phyloP scores from a whole-genome alignment of 495 filamentous ascomycete genomes.

The Friedmanniomyces simplex region DNA sequence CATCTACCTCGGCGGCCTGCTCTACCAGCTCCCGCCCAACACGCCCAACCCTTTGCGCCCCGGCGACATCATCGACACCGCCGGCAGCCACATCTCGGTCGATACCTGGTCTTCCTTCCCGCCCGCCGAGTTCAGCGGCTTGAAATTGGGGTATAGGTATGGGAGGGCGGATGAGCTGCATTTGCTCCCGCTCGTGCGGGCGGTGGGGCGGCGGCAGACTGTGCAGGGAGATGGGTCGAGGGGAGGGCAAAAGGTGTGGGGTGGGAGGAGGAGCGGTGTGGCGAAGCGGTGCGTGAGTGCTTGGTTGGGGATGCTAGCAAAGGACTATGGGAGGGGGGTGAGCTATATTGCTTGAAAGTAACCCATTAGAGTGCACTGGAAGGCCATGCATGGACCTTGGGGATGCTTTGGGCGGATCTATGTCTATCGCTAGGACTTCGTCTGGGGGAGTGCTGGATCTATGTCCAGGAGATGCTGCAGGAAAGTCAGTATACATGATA shows the following conservation, averaged over 20 bases:
- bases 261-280: not conserved
- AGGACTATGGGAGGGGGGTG: not conserved
- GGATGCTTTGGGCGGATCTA: not conserved
- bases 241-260: not conserved
- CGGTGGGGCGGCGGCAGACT: not conserved
- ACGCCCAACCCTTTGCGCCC: not conserved
- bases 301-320: not conserved
- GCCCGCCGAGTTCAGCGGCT: not conserved
- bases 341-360: not conserved
- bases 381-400: not conserved
- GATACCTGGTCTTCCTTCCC: not conserved
- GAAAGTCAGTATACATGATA: not conserved
- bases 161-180: not conserved
- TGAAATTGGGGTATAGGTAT: not conserved
- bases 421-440: not conserved
- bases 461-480: conserved; percentile 5
- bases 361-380: not conserved
- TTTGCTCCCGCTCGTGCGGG: not conserved
- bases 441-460: not conserved
- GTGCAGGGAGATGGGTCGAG: not conserved
- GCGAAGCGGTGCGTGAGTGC: not conserved
- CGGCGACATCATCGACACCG: not conserved
- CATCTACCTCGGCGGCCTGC: not conserved
- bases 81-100: not conserved
- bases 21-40: not conserved